Evolutionary conservation across 371 early-diverging fungal genomes (phyloP).

Genomic region (Syncephalastrum sp.): DNA sequence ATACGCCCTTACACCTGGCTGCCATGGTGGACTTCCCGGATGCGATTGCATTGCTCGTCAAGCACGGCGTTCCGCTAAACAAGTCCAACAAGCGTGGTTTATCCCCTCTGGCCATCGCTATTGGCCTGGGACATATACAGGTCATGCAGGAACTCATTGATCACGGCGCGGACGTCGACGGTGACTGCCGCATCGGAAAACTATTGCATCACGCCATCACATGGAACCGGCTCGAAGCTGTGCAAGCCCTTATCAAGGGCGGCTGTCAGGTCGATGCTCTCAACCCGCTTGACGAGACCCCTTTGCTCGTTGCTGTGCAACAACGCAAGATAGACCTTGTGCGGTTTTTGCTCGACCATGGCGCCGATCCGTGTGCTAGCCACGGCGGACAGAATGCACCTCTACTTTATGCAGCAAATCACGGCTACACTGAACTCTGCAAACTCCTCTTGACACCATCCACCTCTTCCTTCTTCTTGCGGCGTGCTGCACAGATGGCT

Average conservation of each 20-base stretch:
- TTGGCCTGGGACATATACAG: conserved; percentile 34
- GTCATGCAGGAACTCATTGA: conserved; percentile 23
- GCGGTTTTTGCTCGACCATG: conserved; percentile 30
- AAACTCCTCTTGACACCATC: conserved; percentile 26
- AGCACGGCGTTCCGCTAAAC: conserved; percentile 24
- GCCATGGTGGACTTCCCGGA: conserved; percentile 28
- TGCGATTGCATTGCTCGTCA: conserved; percentile 24
- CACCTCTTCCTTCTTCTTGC: conserved; percentile 32
- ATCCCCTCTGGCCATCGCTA: conserved; percentile 44
- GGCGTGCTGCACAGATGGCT: conserved; percentile 32
- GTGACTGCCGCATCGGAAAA: conserved; percentile 27
- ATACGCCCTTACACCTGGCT: conserved; percentile 58
- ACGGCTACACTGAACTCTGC: conserved; percentile 50
- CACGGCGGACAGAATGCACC: conserved; percentile 26
- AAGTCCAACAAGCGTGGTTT: conserved; percentile 31
- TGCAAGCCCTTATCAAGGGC: conserved; percentile 28
- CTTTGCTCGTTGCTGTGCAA: conserved; percentile 45
- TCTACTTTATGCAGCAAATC: conserved; percentile 48
- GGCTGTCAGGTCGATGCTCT: conserved; percentile 32
- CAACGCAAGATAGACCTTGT: conserved; percentile 51
- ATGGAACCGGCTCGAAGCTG: conserved; percentile 46
- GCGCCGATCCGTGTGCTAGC: conserved; percentile 35
- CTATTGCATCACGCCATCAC: conserved; percentile 45
- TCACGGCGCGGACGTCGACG: conserved; percentile 38
- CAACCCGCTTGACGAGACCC: conserved; percentile 45